Conservation (phyloP, 2,329 filamentous ascomycete genomes). For the Colletotrichum chrysophilum region DNA sequence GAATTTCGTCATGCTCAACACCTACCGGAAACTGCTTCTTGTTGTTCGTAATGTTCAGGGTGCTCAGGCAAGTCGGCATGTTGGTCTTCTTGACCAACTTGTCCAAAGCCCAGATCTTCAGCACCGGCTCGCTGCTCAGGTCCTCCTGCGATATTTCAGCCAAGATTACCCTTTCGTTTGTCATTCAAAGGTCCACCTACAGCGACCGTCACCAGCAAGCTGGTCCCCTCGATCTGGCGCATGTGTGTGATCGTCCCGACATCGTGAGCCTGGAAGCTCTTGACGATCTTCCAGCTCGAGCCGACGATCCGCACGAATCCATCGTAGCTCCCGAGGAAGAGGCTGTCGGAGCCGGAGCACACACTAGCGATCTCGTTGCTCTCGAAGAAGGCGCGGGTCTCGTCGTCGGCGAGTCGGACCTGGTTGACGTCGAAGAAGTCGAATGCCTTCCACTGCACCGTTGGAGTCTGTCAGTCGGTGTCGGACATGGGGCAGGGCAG, state of each 20-base stretch:
- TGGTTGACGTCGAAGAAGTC: constrained; percentile 98
- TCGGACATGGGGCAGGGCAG: neutral
- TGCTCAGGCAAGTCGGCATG: constrained; percentile 85
- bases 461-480: constrained; percentile 2
- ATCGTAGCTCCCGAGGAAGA: constrained; percentile 87
- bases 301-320: constrained; percentile 89
- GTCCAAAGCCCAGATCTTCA: constrained; percentile 98
- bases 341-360: constrained; percentile 84
- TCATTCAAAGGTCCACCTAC: constrained; percentile 34
- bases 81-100: constrained; percentile 94
- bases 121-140: constrained; percentile 80
- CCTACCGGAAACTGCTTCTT: constrained; percentile 89
- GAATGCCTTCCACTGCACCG: constrained; percentile 90
- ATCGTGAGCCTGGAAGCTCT: constrained; percentile 88
- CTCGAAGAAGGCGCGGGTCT: constrained; percentile 79
- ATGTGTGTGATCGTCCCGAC: constrained; percentile 84
- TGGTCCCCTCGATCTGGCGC: constrained; percentile 88
- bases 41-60: constrained; percentile 84
- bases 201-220: constrained; percentile 82
- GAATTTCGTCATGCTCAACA: neutral
- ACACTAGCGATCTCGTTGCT: constrained; percentile 83
- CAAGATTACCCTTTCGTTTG: neutral
- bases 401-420: constrained; percentile 80
- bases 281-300: constrained; percentile 83
- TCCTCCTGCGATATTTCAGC: constrained; percentile 66